Evolutionary conservation across 129 eudicot species (phyloP).

Genomic region (Mikania micrantha): DNA sequence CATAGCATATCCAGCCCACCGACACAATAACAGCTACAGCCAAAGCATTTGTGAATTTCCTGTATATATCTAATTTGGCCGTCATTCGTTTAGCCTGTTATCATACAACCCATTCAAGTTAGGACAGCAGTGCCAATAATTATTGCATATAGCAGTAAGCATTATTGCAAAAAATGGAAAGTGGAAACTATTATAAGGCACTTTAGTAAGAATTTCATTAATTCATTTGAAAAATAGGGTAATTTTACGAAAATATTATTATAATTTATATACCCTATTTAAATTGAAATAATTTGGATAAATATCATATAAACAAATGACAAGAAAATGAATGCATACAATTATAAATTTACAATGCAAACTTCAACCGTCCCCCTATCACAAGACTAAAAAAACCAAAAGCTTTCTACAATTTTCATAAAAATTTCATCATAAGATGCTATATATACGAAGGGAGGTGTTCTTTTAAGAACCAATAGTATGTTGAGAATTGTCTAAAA

Average conservation of each 20-base stretch:
- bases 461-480: too few species aligned
- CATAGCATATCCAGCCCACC: constrained; percentile 97
- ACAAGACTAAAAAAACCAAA: neutral
- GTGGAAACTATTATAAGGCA: neutral
- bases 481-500: too few species aligned
- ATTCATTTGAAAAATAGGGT: neutral
- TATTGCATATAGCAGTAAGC: neutral
- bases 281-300: neutral
- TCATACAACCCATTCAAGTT: constrained; percentile 17
- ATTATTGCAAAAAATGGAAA: neutral
- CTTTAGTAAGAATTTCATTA: neutral
- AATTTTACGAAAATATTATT: neutral
- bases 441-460: too few species aligned
- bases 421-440: constrained; percentile 5
- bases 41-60: constrained; percentile 97
- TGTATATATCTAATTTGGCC: constrained; percentile 90
- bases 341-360: neutral
- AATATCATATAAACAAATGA: neutral
- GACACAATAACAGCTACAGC: constrained; percentile 93
- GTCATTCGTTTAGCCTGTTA: constrained; percentile 83
- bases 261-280: neutral
- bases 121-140: neutral
- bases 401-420: neutral
- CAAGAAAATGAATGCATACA: neutral
- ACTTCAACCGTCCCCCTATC: neutral